A percentile compares a stretch with the other conserved stretches of the same genome.
Conservation (phyloP, 2,329 filamentous ascomycete genomes). For the Trichoderma guizhouense region DNA sequence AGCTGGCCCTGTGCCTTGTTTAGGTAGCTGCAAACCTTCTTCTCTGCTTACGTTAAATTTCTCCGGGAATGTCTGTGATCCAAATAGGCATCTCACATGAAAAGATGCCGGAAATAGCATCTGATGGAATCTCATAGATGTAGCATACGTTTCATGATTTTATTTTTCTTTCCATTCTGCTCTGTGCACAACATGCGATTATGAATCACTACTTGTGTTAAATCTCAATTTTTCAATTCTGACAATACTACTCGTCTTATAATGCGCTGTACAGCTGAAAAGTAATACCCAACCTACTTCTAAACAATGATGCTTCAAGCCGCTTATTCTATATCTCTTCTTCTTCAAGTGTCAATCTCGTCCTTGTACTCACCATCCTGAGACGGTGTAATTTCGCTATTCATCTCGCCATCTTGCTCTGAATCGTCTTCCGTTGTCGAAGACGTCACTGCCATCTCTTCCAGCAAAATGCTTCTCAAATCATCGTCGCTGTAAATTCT, state of each 20-base stretch:
- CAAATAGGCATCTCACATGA: slow-evolving; percentile 4
- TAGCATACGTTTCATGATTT: slow-evolving; percentile 12
- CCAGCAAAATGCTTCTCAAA: slow-evolving; percentile 46
- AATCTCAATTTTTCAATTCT: background rate
- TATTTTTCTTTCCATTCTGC: background rate
- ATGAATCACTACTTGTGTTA: background rate
- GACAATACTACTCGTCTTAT: background rate
- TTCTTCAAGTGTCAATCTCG: background rate
- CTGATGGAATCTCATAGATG: background rate
- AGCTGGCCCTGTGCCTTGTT: background rate
- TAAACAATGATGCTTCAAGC: background rate
- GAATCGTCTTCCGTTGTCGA: slow-evolving; percentile 37
- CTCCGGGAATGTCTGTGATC: background rate
- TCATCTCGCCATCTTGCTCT: slow-evolving; percentile 27
- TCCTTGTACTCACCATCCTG: slow-evolving; percentile 22
- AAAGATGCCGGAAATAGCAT: background rate
- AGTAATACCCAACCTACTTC: background rate
- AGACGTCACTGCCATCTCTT: slow-evolving; percentile 30
- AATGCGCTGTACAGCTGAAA: background rate
- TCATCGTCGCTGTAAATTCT: slow-evolving; percentile 61
- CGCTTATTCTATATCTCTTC: background rate
- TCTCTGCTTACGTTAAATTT: background rate
- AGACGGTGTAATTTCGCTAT: background rate
- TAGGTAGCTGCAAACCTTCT: background rate
- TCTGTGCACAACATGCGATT: background rate